Conservation (phyloP, 495 filamentous ascomycete genomes). For the Thermothielavioides terrestris region DNA sequence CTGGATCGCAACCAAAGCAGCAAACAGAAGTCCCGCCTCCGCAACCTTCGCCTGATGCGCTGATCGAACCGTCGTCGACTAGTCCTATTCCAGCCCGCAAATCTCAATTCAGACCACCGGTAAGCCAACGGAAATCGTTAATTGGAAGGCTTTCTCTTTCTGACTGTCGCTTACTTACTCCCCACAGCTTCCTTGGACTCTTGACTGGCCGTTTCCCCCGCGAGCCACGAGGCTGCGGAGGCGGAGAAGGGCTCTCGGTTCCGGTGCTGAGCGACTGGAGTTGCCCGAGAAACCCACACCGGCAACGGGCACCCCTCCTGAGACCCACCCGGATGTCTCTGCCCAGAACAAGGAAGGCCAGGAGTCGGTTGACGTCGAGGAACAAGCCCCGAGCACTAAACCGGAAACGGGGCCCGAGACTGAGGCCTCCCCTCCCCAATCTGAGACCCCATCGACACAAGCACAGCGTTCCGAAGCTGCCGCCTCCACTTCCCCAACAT, state of each 20-base stretch:
- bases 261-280: conserved; percentile 26
- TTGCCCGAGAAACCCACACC: conserved; percentile 24
- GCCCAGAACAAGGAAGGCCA: conserved; percentile 18
- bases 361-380: conserved; percentile 2
- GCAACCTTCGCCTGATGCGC: not conserved
- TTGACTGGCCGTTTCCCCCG: conserved; percentile 57
- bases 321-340: too few relatives aligned
- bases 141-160: not conserved
- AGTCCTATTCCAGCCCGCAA: conserved; percentile 3
- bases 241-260: conserved; percentile 27
- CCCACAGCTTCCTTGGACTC: conserved; percentile 65
- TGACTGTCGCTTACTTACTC: conserved; percentile 11
- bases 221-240: conserved; percentile 30
- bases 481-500: conserved; percentile 59
- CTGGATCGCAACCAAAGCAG: not conserved
- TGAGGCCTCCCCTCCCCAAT: conserved; percentile 28
- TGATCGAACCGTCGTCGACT: conserved; percentile 2
- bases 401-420: conserved; percentile 14
- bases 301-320: not conserved
- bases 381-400: conserved; percentile 23
- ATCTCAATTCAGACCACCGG: conserved; percentile 53
- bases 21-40: conserved; percentile 4
- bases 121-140: conserved; percentile 34
- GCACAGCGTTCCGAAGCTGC: conserved; percentile 56
- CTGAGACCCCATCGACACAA: conserved; percentile 60